Base-by-base conservation (phyloP, 805 yeast species). In the Alloascoidea africana region DNA sequence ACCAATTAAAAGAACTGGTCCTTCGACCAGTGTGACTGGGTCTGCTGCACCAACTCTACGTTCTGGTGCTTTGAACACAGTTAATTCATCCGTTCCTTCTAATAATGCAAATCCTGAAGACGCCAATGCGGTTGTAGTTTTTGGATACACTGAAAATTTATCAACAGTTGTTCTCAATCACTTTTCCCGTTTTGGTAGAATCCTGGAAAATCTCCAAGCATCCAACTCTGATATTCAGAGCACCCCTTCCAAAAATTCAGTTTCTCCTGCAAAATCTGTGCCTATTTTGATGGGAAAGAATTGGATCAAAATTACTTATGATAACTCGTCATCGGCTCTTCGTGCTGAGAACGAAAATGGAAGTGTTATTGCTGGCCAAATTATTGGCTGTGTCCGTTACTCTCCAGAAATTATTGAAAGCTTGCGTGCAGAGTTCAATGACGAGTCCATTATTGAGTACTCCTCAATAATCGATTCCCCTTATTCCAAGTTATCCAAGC, bases 221-320 rank as follows among this genome's bases (percentile, higher is more conserved):
- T 51, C 57, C 4, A 49, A 56, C 37, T 43, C 43, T 18, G 49
- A 53, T 1, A 41, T 34, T 14, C 36, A 32, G 41, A 36, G 32
- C 44, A 40, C 11, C 27, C 37, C 4, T 23, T 23, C 30, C 13
- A 34, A 38, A 18, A 37, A 34, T 5, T 32, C 41, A 15, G 41
- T 39, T 18, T 32, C 35, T 4, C 43, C 39, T 8, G 58, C 54
- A 41, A 63, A 56, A 45, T 54, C 60, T 50, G 40, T 54, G 19
- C 93, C 96, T 2, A 77, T 89, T 5, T 81, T 73, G 55, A 69
- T 87, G 8, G 97, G 97, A 1, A 70, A 74, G 35, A 76, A 83
- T 32, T 89, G 97, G 97, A 75, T 87, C n/a, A 82, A 86, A 51
- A 53, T 89, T 38, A 87, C 96, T 3, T 91, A 73, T 54, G 79